Conservation (phyloP, 2,329 filamentous ascomycete genomes). For the Fulvia fulva region DNA sequence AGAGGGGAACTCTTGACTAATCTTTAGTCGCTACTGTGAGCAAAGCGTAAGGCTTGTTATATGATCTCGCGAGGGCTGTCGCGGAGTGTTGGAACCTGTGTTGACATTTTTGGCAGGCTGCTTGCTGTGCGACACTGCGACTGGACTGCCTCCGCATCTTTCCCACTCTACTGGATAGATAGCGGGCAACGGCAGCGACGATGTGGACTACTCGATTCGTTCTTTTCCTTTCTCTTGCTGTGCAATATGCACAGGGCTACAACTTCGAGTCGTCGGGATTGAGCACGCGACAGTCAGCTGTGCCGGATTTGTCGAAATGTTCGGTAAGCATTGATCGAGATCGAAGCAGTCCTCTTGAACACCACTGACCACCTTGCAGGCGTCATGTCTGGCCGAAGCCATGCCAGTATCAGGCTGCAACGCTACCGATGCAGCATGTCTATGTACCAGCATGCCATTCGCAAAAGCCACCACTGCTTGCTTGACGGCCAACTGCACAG, state of each 20-base stretch:
- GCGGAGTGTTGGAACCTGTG: neutral
- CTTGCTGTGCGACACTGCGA: neutral
- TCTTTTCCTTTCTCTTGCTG: neutral
- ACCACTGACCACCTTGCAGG: neutral
- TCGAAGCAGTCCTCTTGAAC: neutral
- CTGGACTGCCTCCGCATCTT: neutral
- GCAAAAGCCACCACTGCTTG: constrained; percentile 4
- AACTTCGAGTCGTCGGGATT: neutral
- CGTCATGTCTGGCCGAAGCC: constrained; percentile 8
- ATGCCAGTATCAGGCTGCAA: constrained; percentile 11
- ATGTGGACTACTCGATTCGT: neutral
- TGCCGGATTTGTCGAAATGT: constrained; percentile 15
- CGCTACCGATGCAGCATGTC: constrained; percentile 9
- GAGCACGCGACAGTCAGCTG: neutral
- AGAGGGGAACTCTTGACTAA: neutral
- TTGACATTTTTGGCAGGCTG: neutral
- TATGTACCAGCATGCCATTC: constrained; percentile 10
- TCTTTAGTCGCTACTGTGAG: neutral
- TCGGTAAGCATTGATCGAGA: constrained; percentile 7
- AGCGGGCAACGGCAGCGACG: neutral
- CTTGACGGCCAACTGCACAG: constrained; percentile 15
- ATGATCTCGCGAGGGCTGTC: neutral
- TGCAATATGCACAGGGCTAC: neutral
- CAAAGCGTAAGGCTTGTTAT: neutral
- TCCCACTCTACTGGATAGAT: neutral